A percentile compares a stretch with the other conserved stretches of the same genome.
Conservation (phyloP, 2,329 filamentous ascomycete genomes). For the Epichloe baconii region DNA sequence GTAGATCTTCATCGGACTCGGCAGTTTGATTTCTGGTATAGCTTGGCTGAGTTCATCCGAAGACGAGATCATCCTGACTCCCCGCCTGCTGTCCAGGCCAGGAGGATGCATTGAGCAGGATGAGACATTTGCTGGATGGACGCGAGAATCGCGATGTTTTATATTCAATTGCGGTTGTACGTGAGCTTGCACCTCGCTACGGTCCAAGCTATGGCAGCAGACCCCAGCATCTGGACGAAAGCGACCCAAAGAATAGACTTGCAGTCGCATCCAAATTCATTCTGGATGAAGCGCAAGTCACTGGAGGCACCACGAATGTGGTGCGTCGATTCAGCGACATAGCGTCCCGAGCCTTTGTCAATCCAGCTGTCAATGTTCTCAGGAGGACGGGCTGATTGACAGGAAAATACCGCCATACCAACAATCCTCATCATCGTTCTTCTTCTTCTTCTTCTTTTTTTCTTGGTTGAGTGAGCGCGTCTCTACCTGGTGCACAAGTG, state of each 20-base stretch:
- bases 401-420: not conserved
- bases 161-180: slow-evolving; percentile 73
- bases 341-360: slow-evolving; percentile 46
- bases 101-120: slow-evolving; percentile 53
- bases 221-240: slow-evolving; percentile 50
- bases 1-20: slow-evolving; percentile 41
- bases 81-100: slow-evolving; percentile 29
- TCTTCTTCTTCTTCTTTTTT: slow-evolving; percentile 1
- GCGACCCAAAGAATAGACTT: slow-evolving; percentile 52
- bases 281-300: slow-evolving; percentile 45
- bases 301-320: slow-evolving; percentile 62
- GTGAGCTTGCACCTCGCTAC: slow-evolving; percentile 57
- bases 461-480: not conserved
- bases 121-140: slow-evolving; percentile 61
- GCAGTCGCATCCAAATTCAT: slow-evolving; percentile 59
- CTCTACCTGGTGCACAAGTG: not conserved
- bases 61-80: slow-evolving; percentile 43
- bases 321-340: slow-evolving; percentile 58
- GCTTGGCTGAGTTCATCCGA: slow-evolving; percentile 53
- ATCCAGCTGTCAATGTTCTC: slow-evolving; percentile 36
- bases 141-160: slow-evolving; percentile 82
- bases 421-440: not conserved
- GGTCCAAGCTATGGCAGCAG: slow-evolving; percentile 44
- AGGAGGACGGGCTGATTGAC: slow-evolving; percentile 9
- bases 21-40: slow-evolving; percentile 73